These are phyloP conservation scores for Coemansia sp. DNA, from an alignment of 192 early-diverging fungal species.

Conservation along the genomic window DNA sequence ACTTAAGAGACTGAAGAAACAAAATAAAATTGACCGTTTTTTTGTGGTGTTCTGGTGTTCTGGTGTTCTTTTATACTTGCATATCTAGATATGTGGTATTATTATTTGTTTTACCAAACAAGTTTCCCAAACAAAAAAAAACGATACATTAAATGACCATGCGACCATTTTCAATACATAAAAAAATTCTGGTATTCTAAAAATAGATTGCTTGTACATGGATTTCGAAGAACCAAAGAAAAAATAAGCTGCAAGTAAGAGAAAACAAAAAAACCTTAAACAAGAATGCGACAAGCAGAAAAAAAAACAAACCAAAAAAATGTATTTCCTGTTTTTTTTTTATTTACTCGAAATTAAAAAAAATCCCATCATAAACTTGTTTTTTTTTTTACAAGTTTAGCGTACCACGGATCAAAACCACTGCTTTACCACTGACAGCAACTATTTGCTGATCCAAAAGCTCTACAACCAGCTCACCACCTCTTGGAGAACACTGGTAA, in stretches of 20 bases:
- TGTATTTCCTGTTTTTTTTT: not conserved
- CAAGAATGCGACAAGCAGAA: not conserved
- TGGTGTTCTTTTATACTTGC: not conserved
- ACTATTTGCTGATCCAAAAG: conserved; percentile 8
- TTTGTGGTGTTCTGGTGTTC: no score
- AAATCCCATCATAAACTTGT: not conserved
- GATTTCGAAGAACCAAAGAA: not conserved
- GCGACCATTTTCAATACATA: not conserved
- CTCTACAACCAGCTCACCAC: conserved; percentile 10
- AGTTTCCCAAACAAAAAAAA: not conserved
- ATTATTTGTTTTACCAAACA: not conserved
- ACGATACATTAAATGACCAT: not conserved
- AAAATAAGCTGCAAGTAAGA: not conserved
- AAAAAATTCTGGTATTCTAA: not conserved
- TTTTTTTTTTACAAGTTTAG: not conserved
- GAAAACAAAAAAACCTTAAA: not conserved
- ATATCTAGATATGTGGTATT: not conserved
- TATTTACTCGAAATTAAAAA: conserved; percentile 2
- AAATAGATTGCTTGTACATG: not conserved
- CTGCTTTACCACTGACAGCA: conserved; percentile 16
- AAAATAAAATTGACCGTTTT: not conserved
- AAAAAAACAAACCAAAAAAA: not conserved
- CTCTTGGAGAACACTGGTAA: conserved; percentile 26
- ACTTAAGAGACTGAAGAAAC: no score
- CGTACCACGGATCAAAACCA: conserved; percentile 22